Conservation (phyloP, 2,329 filamentous ascomycete species). For the Arthrobotrys sphaeroides region DNA sequence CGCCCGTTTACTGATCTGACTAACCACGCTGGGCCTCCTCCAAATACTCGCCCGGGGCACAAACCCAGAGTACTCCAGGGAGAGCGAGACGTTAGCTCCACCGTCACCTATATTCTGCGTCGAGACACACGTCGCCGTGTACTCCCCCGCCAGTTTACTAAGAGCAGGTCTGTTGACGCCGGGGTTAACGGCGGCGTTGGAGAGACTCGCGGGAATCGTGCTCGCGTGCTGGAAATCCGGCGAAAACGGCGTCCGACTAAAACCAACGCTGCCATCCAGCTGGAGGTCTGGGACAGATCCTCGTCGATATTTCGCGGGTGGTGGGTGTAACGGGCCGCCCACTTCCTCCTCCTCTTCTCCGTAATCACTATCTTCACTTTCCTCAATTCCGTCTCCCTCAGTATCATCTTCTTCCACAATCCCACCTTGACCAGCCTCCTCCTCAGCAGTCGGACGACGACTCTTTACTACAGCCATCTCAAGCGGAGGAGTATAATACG, state of each 20-base stretch:
- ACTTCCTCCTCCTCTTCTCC: not conserved
- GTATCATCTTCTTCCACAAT: not conserved
- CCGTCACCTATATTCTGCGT: conserved; percentile 20
- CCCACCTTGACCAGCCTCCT: not conserved
- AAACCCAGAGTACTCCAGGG: conserved; percentile 33
- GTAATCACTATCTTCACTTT: no score
- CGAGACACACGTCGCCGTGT: conserved; percentile 36
- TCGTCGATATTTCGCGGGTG: not conserved
- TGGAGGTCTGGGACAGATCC: conserved; percentile 20
- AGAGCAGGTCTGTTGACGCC: not conserved
- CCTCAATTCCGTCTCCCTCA: not conserved
- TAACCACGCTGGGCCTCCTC: conserved; percentile 25
- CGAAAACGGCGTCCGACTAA: conserved; percentile 17
- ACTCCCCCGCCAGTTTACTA: conserved; percentile 45
- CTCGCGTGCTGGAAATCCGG: not conserved
- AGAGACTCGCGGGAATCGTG: not conserved
- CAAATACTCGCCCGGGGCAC: conserved; percentile 35
- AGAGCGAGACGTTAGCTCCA: not conserved
- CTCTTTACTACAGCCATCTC: not conserved
- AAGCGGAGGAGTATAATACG: conserved; percentile 39
- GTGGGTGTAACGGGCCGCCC: not conserved
- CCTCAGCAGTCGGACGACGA: not conserved
- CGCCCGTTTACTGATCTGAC: not conserved
- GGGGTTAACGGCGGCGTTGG: not conserved
- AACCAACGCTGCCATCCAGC: conserved; percentile 30